phyloP scores from a whole-genome alignment of 495 filamentous ascomycete species.

The Pseudoneurospora amorphoporcata region DNA sequence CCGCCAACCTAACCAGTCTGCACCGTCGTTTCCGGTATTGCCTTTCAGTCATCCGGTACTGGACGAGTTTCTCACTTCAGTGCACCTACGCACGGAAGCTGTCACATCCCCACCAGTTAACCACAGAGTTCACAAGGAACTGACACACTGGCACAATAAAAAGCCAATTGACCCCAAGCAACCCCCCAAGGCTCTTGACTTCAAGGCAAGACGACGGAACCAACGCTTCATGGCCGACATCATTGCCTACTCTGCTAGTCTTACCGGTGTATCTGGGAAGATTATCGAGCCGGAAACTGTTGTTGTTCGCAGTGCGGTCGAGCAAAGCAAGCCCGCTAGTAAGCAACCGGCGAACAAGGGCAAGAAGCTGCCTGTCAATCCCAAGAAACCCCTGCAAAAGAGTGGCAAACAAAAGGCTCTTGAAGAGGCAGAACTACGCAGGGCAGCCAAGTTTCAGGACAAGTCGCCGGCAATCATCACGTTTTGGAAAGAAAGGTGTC shows the following conservation, averaged over 20 bases:
- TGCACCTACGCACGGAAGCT: constrained; percentile 34
- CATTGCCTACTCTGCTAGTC: constrained; percentile 56
- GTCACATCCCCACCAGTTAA: constrained; percentile 5
- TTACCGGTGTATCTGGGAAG: constrained; percentile 54
- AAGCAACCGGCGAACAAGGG: constrained; percentile 12
- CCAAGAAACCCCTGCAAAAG: constrained; percentile 14
- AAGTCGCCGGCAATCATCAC: constrained; percentile 5
- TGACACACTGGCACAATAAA: constrained; percentile 57
- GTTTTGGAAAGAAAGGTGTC: constrained; percentile 13
- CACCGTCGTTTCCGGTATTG: constrained; percentile 27
- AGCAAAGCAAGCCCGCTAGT: constrained; percentile 11
- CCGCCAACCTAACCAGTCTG: background rate
- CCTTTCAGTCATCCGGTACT: constrained; percentile 51
- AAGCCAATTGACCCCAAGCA: constrained; percentile 36
- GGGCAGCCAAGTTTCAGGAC: constrained; percentile 14
- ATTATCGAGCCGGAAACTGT: constrained; percentile 53
- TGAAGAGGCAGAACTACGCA: constrained; percentile 14
- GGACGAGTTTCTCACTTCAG: constrained; percentile 45
- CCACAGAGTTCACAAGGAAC: constrained; percentile 42
- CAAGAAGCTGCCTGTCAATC: constrained; percentile 15
- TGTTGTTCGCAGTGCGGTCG: constrained; percentile 24
- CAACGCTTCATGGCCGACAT: constrained; percentile 56
- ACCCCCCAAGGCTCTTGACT: constrained; percentile 11
- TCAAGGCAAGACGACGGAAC: constrained; percentile 20
- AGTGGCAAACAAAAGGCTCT: constrained; percentile 16